Evolutionary conservation across 1,284 basidiomycete species (phyloP).

Genomic region (Leccinum ponderosum): DNA sequence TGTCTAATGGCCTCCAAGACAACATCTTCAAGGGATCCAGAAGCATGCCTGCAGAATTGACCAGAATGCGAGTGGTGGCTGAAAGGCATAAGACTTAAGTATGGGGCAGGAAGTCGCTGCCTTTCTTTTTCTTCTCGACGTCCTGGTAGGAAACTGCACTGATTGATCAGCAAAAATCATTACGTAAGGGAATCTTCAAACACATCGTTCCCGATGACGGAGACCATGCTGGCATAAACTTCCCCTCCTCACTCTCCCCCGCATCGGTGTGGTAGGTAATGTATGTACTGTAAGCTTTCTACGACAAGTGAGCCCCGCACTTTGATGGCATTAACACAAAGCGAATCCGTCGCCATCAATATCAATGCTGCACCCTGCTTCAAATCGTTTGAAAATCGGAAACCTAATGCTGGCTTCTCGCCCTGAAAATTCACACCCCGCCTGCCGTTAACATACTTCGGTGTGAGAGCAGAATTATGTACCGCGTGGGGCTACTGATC

Average conservation of each 20-base stretch:
- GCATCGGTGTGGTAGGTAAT: background rate
- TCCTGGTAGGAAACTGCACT: slow-evolving; percentile 4
- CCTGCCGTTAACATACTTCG: slow-evolving; percentile 3
- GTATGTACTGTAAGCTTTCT: background rate
- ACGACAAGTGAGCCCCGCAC: slow-evolving; percentile 20
- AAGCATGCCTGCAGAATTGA: slow-evolving; percentile 93
- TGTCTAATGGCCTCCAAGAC: slow-evolving; percentile 76
- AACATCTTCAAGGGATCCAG: slow-evolving; percentile 75
- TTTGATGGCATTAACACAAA: slow-evolving; percentile 24
- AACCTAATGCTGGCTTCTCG: slow-evolving; percentile 31
- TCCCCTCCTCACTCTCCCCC: background rate
- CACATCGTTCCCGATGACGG: background rate
- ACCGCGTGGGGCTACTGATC: background rate
- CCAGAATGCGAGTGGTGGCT: slow-evolving; percentile 97
- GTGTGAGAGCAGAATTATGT: background rate
- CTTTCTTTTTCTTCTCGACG: background rate
- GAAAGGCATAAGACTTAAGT: slow-evolving; percentile 63
- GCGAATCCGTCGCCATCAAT: slow-evolving; percentile 16
- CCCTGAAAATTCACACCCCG: slow-evolving; percentile 29
- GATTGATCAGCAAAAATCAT: slow-evolving; percentile 3
- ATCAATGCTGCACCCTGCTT: slow-evolving; percentile 4
- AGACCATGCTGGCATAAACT: background rate
- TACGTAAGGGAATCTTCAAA: slow-evolving; percentile 21
- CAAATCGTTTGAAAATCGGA: slow-evolving; percentile 34
- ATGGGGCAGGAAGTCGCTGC: background rate